Evolutionary conservation across 2,329 filamentous ascomycete genomes (phyloP).

Genomic region (Xylaria sp.): DNA sequence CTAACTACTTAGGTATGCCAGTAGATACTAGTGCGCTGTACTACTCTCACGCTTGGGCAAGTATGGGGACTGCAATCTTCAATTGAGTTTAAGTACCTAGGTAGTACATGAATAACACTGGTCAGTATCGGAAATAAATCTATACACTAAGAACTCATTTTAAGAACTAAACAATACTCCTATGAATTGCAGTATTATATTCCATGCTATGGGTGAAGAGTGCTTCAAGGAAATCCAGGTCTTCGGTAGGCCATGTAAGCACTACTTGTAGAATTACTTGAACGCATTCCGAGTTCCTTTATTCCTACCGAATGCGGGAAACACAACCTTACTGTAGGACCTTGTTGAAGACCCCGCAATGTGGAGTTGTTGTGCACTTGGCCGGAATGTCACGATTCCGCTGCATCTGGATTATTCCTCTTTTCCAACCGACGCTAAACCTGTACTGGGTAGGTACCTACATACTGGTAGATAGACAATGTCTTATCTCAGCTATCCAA

Average conservation of each 20-base stretch:
- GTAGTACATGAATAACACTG: no score
- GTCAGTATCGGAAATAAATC: no score
- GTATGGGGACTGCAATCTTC: no score
- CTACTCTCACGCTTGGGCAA: background rate
- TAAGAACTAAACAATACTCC: no score
- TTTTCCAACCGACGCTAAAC: slow-evolving; percentile 13
- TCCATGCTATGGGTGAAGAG: background rate
- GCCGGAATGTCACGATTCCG: slow-evolving; percentile 36
- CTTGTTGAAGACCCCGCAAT: slow-evolving; percentile 12
- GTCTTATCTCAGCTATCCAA: slow-evolving; percentile 29
- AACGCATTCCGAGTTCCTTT: background rate
- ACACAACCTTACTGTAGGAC: background rate
- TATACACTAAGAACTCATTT: no score
- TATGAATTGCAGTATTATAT: background rate
- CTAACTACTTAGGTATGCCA: background rate
- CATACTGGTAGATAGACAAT: background rate
- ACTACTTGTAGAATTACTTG: background rate
- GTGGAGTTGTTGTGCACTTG: slow-evolving; percentile 32
- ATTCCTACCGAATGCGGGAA: slow-evolving; percentile 22
- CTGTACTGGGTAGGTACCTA: background rate
- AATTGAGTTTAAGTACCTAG: no score
- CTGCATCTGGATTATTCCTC: slow-evolving; percentile 22
- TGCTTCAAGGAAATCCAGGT: background rate
- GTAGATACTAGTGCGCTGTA: background rate
- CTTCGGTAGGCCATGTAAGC: background rate